Evolutionary conservation across 352 stramenopile species (phyloP).

Genomic region (Phytophthora nicotianae): DNA sequence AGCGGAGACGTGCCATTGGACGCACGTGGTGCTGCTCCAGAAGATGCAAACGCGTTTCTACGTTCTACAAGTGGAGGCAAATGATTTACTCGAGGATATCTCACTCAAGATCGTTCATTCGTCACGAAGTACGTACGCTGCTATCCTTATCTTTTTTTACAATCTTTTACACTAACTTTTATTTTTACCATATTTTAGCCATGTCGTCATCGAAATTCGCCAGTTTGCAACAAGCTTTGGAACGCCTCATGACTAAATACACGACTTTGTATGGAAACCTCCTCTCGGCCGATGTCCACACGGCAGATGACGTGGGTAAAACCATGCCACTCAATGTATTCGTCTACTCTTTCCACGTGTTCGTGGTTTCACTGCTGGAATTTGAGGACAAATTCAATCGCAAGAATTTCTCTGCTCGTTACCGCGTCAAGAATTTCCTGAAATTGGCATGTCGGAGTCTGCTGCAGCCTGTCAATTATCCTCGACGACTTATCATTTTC

Average conservation of each 20-base stretch:
- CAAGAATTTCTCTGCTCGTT: conserved; percentile 66
- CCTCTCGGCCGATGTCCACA: conserved; percentile 45
- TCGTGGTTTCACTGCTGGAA: conserved; percentile 63
- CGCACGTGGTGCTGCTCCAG: conserved; percentile 64
- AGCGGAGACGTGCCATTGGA: conserved; percentile 62
- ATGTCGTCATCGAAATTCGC: conserved; percentile 59
- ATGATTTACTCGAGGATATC: conserved; percentile 75
- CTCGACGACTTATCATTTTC: conserved; percentile 52
- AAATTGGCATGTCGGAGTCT: conserved; percentile 46
- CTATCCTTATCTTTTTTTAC: background rate
- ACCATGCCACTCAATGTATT: conserved; percentile 84
- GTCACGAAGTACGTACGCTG: conserved; percentile 27
- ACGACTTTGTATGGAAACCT: conserved; percentile 59
- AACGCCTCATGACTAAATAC: conserved; percentile 65
- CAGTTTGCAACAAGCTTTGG: conserved; percentile 54
- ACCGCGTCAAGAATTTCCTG: conserved; percentile 66
- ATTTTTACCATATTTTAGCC: conserved; percentile 2
- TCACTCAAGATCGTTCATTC: conserved; percentile 40
- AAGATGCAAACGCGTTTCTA: conserved; percentile 74
- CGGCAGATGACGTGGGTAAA: conserved; percentile 55
- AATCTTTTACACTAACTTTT: conserved; percentile 3
- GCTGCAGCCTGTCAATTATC: conserved; percentile 50
- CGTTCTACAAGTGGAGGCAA: conserved; percentile 64
- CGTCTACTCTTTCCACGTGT: conserved; percentile 79
- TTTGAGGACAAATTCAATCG: conserved; percentile 75